Conservation (phyloP, 352 stramenopile species). For the Phytophthora megakarya region DNA sequence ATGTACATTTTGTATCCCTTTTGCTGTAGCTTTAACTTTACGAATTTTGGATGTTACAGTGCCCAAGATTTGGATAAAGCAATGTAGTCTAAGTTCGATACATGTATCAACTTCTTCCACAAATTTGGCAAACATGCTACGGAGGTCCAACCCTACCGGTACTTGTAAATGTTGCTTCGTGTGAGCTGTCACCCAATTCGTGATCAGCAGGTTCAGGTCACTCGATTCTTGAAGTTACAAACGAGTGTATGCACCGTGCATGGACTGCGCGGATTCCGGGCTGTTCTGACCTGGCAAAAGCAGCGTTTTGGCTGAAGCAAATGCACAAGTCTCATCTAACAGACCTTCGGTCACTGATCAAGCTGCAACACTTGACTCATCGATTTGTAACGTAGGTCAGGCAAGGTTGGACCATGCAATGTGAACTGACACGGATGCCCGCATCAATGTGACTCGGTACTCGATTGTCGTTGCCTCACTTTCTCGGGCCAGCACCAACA, state of each 20-base stretch:
- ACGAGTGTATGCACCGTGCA: slow-evolving; percentile 10
- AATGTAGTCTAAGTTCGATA: too few species aligned
- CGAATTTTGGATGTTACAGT: too few species aligned
- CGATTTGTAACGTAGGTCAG: not conserved
- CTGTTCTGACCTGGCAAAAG: slow-evolving; percentile 1
- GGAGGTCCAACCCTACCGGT: too few species aligned
- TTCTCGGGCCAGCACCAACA: slow-evolving; percentile 1
- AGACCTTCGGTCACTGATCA: not conserved
- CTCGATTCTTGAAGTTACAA: slow-evolving; percentile 22
- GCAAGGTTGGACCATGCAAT: not conserved
- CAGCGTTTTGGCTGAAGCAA: not conserved
- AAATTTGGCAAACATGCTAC: too few species aligned
- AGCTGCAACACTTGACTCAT: slow-evolving; percentile 4
- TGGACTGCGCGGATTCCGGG: not conserved
- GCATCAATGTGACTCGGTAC: slow-evolving; percentile 1
- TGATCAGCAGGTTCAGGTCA: not conserved
- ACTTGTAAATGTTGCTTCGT: too few species aligned
- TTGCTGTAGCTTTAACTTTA: too few species aligned
- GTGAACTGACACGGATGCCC: not conserved
- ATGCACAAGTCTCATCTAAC: not conserved
- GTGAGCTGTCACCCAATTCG: too few species aligned
- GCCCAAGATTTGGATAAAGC: too few species aligned
- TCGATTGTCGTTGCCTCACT: slow-evolving; percentile 7
- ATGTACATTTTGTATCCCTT: too few species aligned
- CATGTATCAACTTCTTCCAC: too few species aligned